Base-by-base conservation (phyloP, 202 grass and related monocot genomes). In the Elaeis oleifera region DNA sequence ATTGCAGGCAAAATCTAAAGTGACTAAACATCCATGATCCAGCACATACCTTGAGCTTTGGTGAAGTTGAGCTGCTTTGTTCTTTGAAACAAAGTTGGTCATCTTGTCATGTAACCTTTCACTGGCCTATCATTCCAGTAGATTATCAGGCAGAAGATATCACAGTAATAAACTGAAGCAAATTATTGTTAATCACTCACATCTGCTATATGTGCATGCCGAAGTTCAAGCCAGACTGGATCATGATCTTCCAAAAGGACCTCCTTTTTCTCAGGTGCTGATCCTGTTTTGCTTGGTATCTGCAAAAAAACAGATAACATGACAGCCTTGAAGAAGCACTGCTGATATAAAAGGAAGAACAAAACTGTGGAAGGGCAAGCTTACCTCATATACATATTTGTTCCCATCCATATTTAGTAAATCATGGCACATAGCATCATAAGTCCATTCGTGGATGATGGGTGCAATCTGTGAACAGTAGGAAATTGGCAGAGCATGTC, bases 361-460 rank as follows among this genome's bases (percentile, higher is more conserved):
- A 60, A 27, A 51, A 71, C 3, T 70, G 4, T 24, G 22, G 28
- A 59, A 24, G 6, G 4, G 17, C 8, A 62, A 16, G 32, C 49
- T 61, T 75, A 90, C 91, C 87, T 96, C 87, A 55, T 90, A 80
- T 65, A 79, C 81, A 67, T 96, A 96, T 71, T 90, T 96, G 60
- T 76, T 90, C 51, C 91, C 91, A 56, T 90, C 91, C 83, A 96
- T 90, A 71, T 76, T 80, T 1, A 96, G 83, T 74, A 96, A 76
- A 75, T 96, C 91, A 74, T 90, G 91, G 64, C 87, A 90, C 87
- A 96, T 96, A 23, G 91, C 87, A 76, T 90, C 91, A 62, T 90
- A 96, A 23, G 87, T 96, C 91, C 91, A 96, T 83, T 96, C 91
- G 32, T 96, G 91, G 82, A 96, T 96, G 67, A 96, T 74, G 39